Conservation (phyloP, 768 basidiomycete genomes). For the Tephrocybe sp. region DNA sequence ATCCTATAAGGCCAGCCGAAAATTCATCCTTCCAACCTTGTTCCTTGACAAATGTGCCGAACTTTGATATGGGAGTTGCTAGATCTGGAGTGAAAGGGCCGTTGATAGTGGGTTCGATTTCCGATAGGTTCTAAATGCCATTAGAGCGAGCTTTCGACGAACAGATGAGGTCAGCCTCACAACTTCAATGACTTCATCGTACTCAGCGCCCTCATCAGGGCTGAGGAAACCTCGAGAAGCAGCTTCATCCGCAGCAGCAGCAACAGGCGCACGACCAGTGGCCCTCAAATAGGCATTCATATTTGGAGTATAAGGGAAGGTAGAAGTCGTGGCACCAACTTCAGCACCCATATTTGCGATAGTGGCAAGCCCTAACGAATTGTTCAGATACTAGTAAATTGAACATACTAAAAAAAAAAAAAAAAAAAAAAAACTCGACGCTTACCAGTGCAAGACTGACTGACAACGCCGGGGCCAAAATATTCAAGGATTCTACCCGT, state of each 20-base stretch:
- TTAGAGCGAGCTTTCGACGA: not conserved
- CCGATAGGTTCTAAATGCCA: constrained; percentile 69
- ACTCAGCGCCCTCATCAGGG: constrained; percentile 86
- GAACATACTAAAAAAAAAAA: not conserved
- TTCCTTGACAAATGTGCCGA: constrained; percentile 72
- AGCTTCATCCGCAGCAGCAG: constrained; percentile 82
- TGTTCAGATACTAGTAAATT: not conserved
- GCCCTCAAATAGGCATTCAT: constrained; percentile 91
- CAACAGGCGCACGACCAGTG: constrained; percentile 85
- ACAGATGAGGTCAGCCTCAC: constrained; percentile 40
- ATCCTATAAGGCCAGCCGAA: constrained; percentile 90
- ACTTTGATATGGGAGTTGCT: constrained; percentile 89
- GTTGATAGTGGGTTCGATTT: constrained; percentile 89
- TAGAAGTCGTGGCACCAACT: constrained; percentile 99
- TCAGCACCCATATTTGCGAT: constrained; percentile 99
- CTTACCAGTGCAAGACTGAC: constrained; percentile 89
- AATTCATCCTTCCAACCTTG: constrained; percentile 94
- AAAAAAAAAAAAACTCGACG: not conserved
- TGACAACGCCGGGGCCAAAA: constrained; percentile 87
- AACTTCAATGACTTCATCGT: constrained; percentile 93
- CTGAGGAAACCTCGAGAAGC: constrained; percentile 72
- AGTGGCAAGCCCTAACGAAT: constrained; percentile 72
- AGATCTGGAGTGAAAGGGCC: constrained; percentile 98
- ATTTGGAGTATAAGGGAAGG: constrained; percentile 90
- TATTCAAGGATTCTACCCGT: constrained; percentile 97